These are phyloP conservation scores for Salix exigua DNA, from an alignment of 345 rosid genomes.

Conservation along the genomic window DNA sequence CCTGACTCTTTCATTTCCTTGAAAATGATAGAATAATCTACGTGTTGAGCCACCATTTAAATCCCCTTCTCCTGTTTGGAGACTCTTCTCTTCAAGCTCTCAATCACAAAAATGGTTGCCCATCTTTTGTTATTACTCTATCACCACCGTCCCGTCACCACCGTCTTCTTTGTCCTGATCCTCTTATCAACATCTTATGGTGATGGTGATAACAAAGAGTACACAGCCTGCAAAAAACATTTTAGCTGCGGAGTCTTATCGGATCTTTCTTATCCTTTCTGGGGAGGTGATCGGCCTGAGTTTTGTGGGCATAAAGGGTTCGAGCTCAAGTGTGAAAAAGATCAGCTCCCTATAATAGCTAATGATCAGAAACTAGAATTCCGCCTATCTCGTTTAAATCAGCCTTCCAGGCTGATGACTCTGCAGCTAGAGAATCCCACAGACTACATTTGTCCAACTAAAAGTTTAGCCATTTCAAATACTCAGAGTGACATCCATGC, in stretches of 20 bases:
- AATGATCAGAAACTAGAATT: background rate
- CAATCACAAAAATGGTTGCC: background rate
- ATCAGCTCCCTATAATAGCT: background rate
- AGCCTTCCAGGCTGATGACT: background rate
- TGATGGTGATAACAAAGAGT: background rate
- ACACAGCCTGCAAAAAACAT: conserved; percentile 19
- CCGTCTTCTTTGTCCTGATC: conserved; percentile 20
- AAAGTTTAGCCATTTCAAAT: background rate
- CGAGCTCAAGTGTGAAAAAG: conserved; percentile 24
- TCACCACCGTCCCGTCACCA: conserved; percentile 2
- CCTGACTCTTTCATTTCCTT: too few relatives aligned
- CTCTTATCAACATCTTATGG: conserved; percentile 21
- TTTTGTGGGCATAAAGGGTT: conserved; percentile 39
- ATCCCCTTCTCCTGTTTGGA: too few relatives aligned
- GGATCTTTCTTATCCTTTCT: conserved; percentile 45
- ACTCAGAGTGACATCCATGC: background rate
- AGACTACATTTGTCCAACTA: conserved; percentile 14
- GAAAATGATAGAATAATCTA: too few relatives aligned
- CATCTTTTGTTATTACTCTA: background rate
- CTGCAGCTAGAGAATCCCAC: conserved; percentile 18
- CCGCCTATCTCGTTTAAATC: background rate
- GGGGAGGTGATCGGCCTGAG: conserved; percentile 26
- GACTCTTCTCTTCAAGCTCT: background rate
- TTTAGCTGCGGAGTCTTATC: conserved; percentile 32
- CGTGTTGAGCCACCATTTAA: too few relatives aligned